Conservation (phyloP, 176 grass and related monocot species). For the Tillandsia leiboldiana region DNA sequence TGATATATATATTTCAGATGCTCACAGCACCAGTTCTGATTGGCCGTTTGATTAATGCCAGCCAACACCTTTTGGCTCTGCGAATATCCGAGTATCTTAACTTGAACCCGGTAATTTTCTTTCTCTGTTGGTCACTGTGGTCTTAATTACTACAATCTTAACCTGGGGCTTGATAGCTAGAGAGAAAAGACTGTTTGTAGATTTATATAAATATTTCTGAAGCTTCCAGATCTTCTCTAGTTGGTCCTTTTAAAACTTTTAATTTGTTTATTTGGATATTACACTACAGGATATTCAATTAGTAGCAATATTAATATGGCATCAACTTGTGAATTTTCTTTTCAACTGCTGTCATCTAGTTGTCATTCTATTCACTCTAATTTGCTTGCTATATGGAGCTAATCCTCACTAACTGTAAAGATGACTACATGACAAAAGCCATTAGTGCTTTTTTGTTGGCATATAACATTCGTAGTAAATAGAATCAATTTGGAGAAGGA, state of each 20-base stretch:
- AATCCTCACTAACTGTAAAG: too few species aligned
- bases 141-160: neutral
- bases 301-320: neutral
- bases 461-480: too few species aligned
- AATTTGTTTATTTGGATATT: too few species aligned
- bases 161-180: neutral
- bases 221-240: too few species aligned
- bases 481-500: neutral
- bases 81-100: conserved; percentile 91
- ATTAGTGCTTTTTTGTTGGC: too few species aligned
- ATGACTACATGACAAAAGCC: too few species aligned
- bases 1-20: conserved; percentile 36
- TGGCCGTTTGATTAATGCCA: conserved; percentile 75
- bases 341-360: too few species aligned
- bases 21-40: conserved; percentile 76
- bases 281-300: too few species aligned
- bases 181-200: neutral
- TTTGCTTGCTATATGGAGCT: too few species aligned
- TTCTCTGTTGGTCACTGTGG: conserved; percentile 6
- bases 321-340: neutral
- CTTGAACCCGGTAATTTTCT: conserved; percentile 61
- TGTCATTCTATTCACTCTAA: too few species aligned
- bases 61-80: conserved; percentile 87
- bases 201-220: neutral
- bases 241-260: too few species aligned